Base-by-base conservation (phyloP, 2,329 filamentous ascomycete species). In the Trichoderma semiorbis region DNA sequence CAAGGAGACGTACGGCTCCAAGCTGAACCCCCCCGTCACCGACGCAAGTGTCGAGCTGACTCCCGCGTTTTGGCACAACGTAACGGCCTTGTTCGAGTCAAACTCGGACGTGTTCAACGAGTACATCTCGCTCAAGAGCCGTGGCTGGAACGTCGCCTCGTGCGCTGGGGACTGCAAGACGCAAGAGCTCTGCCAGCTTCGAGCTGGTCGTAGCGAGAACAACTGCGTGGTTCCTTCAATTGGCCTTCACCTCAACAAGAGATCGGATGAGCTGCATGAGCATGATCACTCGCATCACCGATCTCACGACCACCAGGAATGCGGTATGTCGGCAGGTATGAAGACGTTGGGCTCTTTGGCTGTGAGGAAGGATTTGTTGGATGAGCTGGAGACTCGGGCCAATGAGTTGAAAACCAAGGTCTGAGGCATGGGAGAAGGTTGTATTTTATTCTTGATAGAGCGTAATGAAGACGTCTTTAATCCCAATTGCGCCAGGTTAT, bases 11-110 rank as follows among this genome's bases (percentile, higher is more conserved):
- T 90, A 90, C 75, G 87, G 86, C 7, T 74, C 82, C 0, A 78
- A 84, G 1, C 78, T 86, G 16, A 76, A 73, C 34, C 83, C 85
- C 47, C 82, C 85, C 1, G 74, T 85, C 1, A 78, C 77, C 12
- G 74, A 80, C 55, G 58, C 78, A 3, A 78, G 78, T 11, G 81
- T 81, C 5, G 78, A 90, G 74, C 83, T 91, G 39, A 87, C 85
- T 1, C 85, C 87, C 0, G 84, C 84, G 1, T 89, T 89, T 78
- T 90, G 88, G 88, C 88, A 89, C 77, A 84, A 86, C 74, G 81
- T 89, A 24, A 89, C 88, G 1, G 79, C 79, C 1, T 76, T 80
- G 3, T 84, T 90, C 63, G 84, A 86, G 72, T 74, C 72, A 5
- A 78, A 87, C 69, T 74, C 81, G 3, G 72, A 76, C 0, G 77